phyloP scores from a whole-genome alignment of 75 land plant genomes.

The Cunninghamia lanceolata region DNA sequence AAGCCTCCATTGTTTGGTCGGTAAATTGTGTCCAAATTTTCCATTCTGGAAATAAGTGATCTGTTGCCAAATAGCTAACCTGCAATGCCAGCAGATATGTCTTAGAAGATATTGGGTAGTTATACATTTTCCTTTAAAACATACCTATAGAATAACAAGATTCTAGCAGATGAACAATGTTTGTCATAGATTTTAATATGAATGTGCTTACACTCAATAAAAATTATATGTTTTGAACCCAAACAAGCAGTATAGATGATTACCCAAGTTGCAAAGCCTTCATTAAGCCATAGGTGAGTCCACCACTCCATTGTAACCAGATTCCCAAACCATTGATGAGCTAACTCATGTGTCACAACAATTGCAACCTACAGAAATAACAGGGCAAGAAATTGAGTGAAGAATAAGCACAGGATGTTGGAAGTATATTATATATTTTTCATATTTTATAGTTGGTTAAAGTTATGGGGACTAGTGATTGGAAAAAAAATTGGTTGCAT shows the following conservation, averaged over 20 bases:
- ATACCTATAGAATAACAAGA: background rate
- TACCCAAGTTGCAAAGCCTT: constrained; percentile 99
- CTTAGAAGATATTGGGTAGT: background rate
- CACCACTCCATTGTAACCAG: constrained; percentile 99
- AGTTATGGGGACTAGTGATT: too few species aligned
- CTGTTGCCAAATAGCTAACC: constrained; percentile 91
- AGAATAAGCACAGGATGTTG: background rate
- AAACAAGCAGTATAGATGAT: background rate
- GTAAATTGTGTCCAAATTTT: constrained; percentile 98
- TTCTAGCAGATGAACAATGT: background rate
- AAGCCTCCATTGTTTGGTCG: constrained; percentile 60
- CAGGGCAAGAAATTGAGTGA: background rate
- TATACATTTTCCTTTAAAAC: background rate
- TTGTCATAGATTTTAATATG: background rate
- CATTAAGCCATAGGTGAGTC: constrained; percentile 99
- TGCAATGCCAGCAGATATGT: constrained; percentile 17
- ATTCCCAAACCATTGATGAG: constrained; percentile 99
- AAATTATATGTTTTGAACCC: background rate
- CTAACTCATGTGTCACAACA: constrained; percentile 96
- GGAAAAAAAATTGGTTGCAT: too few species aligned
- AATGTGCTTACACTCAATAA: background rate
- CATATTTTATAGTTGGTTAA: background rate
- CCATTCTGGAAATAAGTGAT: constrained; percentile 94
- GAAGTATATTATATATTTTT: too few species aligned
- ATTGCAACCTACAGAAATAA: constrained; percentile 65